Evolutionary conservation across 495 filamentous ascomycete species (phyloP).

Genomic region (Tuber borchii): DNA sequence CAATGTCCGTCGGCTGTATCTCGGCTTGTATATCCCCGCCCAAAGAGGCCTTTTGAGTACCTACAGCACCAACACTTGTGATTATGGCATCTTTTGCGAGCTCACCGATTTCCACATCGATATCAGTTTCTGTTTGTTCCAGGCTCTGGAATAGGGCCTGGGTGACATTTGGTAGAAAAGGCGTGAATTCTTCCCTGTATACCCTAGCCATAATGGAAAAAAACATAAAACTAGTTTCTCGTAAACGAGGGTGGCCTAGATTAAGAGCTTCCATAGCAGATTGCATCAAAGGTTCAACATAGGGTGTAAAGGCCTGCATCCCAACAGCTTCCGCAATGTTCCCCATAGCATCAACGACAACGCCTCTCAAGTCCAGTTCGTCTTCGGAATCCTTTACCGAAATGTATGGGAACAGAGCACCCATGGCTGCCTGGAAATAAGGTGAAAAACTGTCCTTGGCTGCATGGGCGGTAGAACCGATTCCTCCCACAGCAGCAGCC

Average conservation of each 20-base stretch:
- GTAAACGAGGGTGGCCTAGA: slow-evolving; percentile 78
- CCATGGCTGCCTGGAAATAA: slow-evolving; percentile 84
- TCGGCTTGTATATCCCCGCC: slow-evolving; percentile 54
- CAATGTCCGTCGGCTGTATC: slow-evolving; percentile 53
- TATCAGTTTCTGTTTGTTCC: slow-evolving; percentile 80
- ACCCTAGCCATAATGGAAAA: slow-evolving; percentile 93
- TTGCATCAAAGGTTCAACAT: slow-evolving; percentile 79
- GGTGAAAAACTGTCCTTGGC: slow-evolving; percentile 76
- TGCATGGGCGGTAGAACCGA: slow-evolving; percentile 81
- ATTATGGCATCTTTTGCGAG: slow-evolving; percentile 74
- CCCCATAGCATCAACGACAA: slow-evolving; percentile 84
- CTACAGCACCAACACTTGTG: slow-evolving; percentile 63
- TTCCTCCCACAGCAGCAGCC: slow-evolving; percentile 75
- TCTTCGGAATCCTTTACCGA: slow-evolving; percentile 80
- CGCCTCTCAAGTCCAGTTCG: slow-evolving; percentile 80
- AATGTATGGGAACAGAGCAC: slow-evolving; percentile 72
- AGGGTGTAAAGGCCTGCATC: slow-evolving; percentile 76
- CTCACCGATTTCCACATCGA: slow-evolving; percentile 71
- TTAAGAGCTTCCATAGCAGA: slow-evolving; percentile 87
- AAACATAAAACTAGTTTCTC: slow-evolving; percentile 93
- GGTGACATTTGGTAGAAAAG: slow-evolving; percentile 78
- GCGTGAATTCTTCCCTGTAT: slow-evolving; percentile 80
- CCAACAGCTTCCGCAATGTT: slow-evolving; percentile 87
- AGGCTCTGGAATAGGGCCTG: slow-evolving; percentile 78
- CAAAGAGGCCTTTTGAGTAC: slow-evolving; percentile 50